Percentiles rank a stretch among this genome's conserved stretches.
phyloP scores from a whole-genome alignment of 257 asterid species.

The Lavandula angustifolia region DNA sequence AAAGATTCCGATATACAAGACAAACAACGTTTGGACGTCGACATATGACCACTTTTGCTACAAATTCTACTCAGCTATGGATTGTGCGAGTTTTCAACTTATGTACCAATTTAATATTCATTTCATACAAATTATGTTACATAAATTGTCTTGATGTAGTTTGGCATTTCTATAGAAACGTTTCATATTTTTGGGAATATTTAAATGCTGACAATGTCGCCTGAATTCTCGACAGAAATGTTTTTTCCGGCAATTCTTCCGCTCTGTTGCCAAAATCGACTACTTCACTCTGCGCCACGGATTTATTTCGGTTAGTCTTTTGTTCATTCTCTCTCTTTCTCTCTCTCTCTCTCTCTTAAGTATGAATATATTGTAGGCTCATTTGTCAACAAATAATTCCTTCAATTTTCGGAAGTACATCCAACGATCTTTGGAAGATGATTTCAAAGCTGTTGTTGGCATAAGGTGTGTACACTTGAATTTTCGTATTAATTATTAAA shows the following conservation, averaged over 20 bases:
- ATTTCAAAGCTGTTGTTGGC: conserved; percentile 70
- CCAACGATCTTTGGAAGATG: conserved; percentile 71
- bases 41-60: conserved; percentile 45
- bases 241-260: conserved; percentile 71
- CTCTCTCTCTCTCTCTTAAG: background rate
- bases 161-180: too few relatives aligned
- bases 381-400: conserved; percentile 57
- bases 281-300: conserved; percentile 84
- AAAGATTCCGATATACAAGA: conserved; percentile 66
- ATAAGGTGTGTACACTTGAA: conserved; percentile 44
- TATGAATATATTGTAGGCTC: conserved; percentile 48
- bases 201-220: background rate
- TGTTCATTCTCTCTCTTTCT: background rate
- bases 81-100: conserved; percentile 44
- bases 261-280: conserved; percentile 70
- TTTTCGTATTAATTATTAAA: too few relatives aligned
- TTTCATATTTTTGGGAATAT: too few relatives aligned
- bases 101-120: background rate
- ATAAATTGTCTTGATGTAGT: background rate
- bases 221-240: conserved; percentile 52
- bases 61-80: conserved; percentile 45
- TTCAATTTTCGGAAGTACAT: conserved; percentile 74
- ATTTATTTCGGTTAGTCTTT: conserved; percentile 58
- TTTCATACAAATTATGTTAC: background rate
- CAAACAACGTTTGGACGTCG: conserved; percentile 73